These are phyloP conservation scores for Podaxis sp. DNA, from an alignment of 768 basidiomycete species.

Conservation along the genomic window DNA sequence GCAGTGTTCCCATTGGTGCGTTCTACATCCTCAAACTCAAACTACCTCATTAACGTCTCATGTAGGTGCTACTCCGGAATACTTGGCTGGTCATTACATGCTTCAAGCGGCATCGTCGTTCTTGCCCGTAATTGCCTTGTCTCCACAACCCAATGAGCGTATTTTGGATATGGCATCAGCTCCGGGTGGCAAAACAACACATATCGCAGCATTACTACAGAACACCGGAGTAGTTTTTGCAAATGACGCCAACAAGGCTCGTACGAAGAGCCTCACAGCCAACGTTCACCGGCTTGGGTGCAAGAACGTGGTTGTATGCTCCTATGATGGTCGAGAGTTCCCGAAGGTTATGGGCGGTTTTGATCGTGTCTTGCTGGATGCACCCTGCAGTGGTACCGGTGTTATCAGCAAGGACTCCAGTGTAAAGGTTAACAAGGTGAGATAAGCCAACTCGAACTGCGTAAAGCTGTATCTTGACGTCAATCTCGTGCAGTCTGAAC, in stretches of 20 bases:
- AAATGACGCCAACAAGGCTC: slow-evolving; percentile 91
- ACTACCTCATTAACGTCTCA: neutral
- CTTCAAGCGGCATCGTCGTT: slow-evolving; percentile 98
- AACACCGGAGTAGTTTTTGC: slow-evolving; percentile 98
- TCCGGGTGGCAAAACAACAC: slow-evolving; percentile 97
- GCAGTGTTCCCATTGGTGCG: slow-evolving; percentile 83
- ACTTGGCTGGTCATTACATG: slow-evolving; percentile 99
- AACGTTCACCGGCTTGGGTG: slow-evolving; percentile 97
- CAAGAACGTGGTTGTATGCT: slow-evolving; percentile 96
- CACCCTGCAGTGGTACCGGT: slow-evolving; percentile 96
- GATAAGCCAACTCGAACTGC: slow-evolving; percentile 13
- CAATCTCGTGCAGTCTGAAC: slow-evolving; percentile 61
- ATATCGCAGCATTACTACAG: slow-evolving; percentile 94
- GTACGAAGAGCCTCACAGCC: slow-evolving; percentile 94
- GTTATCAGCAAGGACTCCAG: slow-evolving; percentile 97
- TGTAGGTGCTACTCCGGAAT: slow-evolving; percentile 86
- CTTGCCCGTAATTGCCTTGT: slow-evolving; percentile 95
- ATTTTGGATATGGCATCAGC: slow-evolving; percentile 98
- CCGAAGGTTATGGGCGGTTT: slow-evolving; percentile 99
- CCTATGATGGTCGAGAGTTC: slow-evolving; percentile 96
- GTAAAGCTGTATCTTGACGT: neutral
- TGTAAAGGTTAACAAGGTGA: slow-evolving; percentile 97
- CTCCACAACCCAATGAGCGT: slow-evolving; percentile 89
- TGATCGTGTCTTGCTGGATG: slow-evolving; percentile 94
- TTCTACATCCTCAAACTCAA: neutral